Percentiles rank a stretch among this genome's conserved stretches.
Conservation (phyloP, 2,329 filamentous ascomycete species). For the Stemphylium vesicarium region DNA sequence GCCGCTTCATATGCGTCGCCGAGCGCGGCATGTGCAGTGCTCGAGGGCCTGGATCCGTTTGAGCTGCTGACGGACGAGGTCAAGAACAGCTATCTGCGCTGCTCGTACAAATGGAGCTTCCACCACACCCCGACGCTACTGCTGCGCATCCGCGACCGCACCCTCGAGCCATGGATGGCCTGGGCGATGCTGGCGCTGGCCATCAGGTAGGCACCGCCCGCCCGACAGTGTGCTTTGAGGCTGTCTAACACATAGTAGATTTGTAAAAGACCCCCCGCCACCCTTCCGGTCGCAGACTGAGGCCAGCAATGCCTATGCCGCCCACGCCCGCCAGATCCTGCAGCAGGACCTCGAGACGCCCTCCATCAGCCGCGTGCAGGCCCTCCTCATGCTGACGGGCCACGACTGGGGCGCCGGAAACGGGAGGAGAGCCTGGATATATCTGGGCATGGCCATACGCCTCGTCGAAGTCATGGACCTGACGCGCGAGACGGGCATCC, state of each 20-base stretch:
- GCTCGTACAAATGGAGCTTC: constrained; percentile 53
- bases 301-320: constrained; percentile 51
- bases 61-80: constrained; percentile 51
- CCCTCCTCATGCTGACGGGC: constrained; percentile 53
- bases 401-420: constrained; percentile 57
- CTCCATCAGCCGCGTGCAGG: constrained; percentile 49
- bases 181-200: constrained; percentile 53
- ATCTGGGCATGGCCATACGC: constrained; percentile 51
- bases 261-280: constrained; percentile 45
- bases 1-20: constrained; percentile 29
- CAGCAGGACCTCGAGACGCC: constrained; percentile 50
- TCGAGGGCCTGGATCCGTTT: constrained; percentile 47
- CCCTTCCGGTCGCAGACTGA: constrained; percentile 48
- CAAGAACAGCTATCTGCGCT: constrained; percentile 50
- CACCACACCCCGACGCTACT: constrained; percentile 51
- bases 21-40: constrained; percentile 33
- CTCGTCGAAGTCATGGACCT: constrained; percentile 51
- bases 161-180: constrained; percentile 48
- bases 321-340: constrained; percentile 50
- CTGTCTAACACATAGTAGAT: constrained; percentile 27
- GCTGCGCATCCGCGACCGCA: constrained; percentile 46
- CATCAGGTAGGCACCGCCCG: constrained; percentile 38
- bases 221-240: not conserved
- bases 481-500: constrained; percentile 44
- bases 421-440: constrained; percentile 50